Evolutionary conservation across 1,284 basidiomycete genomes (phyloP).

Genomic region (Rhodotorula sp.): DNA sequence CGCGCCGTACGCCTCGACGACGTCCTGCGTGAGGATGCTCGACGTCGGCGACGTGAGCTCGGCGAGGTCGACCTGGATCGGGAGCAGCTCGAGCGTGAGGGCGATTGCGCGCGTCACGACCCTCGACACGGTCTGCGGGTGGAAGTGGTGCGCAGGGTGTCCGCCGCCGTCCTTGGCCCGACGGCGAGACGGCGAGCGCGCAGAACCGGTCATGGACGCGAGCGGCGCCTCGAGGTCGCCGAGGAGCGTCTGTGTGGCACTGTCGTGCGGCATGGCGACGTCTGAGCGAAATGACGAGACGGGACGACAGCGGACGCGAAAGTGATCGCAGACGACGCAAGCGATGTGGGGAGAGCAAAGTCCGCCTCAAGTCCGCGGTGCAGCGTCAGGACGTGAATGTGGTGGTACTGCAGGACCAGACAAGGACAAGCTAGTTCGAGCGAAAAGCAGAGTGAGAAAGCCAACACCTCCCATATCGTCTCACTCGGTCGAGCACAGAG

Average conservation of each 20-base stretch:
- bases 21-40: constrained; percentile 50
- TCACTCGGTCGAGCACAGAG: no score
- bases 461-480: no score
- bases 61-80: constrained; percentile 69
- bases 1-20: constrained; percentile 51
- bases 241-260: not conserved
- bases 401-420: no score
- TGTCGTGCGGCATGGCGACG: not conserved
- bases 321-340: no score
- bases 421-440: no score
- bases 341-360: no score
- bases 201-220: not conserved
- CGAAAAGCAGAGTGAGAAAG: no score
- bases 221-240: constrained; percentile 16
- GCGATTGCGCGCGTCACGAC: constrained; percentile 75
- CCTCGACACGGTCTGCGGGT: constrained; percentile 33
- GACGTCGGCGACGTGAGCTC: constrained; percentile 42
- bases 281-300: no score
- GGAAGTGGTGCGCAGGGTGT: constrained; percentile 5
- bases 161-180: constrained; percentile 30
- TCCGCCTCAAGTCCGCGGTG: no score
- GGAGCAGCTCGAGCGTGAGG: constrained; percentile 73
- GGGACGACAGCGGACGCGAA: no score
- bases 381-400: no score
- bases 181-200: no score